A percentile compares a stretch with the other conserved stretches of the same genome.
Evolutionary conservation across 345 rosid species (phyloP).

Genomic region (Eucalyptus pumila): DNA sequence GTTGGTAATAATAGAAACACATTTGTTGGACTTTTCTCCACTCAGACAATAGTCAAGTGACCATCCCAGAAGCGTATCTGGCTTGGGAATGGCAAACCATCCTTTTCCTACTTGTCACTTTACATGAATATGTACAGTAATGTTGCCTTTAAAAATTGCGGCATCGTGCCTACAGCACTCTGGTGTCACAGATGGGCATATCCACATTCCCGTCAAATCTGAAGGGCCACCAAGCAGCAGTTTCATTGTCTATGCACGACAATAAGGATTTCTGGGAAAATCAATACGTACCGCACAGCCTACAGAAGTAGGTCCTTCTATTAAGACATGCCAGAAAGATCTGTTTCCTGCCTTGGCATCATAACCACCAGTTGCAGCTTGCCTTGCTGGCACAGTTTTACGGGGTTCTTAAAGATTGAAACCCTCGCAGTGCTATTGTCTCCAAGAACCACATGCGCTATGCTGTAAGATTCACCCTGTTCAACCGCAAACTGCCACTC

Average conservation of each 20-base stretch:
- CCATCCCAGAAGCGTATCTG: not conserved
- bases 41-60: not conserved
- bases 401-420: constrained; percentile 45
- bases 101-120: not conserved
- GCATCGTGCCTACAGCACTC: not conserved
- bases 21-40: not conserved
- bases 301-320: not conserved
- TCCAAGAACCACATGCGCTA: constrained; percentile 52
- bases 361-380: constrained; percentile 53
- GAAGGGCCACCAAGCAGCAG: not conserved
- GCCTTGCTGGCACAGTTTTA: constrained; percentile 61
- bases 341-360: constrained; percentile 39
- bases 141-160: not conserved
- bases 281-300: not conserved
- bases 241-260: not conserved
- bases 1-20: not conserved
- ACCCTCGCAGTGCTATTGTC: constrained; percentile 47
- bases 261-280: not conserved
- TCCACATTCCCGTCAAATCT: not conserved
- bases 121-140: not conserved
- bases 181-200: not conserved
- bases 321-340: not conserved
- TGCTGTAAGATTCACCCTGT: constrained; percentile 50
- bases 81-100: not conserved
- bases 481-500: constrained; percentile 87